phyloP scores from a whole-genome alignment of 2,329 filamentous ascomycete genomes.

The Botrytis cinerea region DNA sequence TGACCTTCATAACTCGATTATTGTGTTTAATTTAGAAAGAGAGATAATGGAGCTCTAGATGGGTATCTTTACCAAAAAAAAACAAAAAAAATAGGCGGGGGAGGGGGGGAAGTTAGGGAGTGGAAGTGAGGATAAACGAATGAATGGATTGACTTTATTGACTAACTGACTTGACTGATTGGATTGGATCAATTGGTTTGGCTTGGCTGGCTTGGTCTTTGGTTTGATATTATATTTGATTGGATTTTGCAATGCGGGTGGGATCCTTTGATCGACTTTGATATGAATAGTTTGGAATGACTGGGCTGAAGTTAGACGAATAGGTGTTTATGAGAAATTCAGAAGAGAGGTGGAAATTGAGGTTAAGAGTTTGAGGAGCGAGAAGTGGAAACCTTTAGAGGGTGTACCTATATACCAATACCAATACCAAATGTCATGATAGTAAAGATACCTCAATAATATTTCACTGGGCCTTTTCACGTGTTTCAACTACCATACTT shows the following conservation, averaged over 20 bases:
- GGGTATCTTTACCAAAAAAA: slow-evolving; percentile 1
- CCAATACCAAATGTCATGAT: slow-evolving; percentile 18
- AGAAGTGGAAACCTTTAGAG: neutral
- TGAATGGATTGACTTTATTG: slow-evolving; percentile 24
- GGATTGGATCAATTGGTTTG: slow-evolving; percentile 22
- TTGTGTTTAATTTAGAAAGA: slow-evolving; percentile 13
- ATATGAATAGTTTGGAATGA: slow-evolving; percentile 17
- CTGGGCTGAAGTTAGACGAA: slow-evolving; percentile 3
- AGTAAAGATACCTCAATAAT: slow-evolving; percentile 13
- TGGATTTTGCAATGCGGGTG: slow-evolving; percentile 18
- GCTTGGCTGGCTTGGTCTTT: slow-evolving; percentile 21
- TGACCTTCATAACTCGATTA: neutral
- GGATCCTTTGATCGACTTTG: slow-evolving; percentile 8
- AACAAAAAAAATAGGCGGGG: neutral
- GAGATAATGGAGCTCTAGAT: slow-evolving; percentile 8
- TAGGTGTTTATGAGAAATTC: neutral
- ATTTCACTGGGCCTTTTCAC: too few species aligned
- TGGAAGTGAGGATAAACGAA: slow-evolving; percentile 16
- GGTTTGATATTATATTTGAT: slow-evolving; percentile 18
- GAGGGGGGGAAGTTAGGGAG: neutral
- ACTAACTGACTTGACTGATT: slow-evolving; percentile 25
- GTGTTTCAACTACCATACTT: neutral
- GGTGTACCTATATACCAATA: slow-evolving; percentile 17
- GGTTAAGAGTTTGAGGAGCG: slow-evolving; percentile 8
- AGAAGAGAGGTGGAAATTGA: neutral